Evolutionary conservation across 768 basidiomycete genomes (phyloP).

Genomic region (Mycena amicta): DNA sequence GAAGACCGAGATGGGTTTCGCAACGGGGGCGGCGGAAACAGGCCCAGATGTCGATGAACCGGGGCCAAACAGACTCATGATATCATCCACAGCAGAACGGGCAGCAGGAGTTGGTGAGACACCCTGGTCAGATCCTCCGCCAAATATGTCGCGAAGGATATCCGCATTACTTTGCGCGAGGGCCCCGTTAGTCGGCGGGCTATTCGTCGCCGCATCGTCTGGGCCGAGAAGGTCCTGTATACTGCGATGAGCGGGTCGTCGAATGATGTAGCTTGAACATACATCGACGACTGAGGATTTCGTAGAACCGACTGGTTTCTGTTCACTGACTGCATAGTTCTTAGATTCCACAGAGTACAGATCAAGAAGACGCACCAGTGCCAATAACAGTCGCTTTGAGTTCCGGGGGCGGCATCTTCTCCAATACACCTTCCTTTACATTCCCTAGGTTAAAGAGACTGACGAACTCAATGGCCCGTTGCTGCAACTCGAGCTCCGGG

Average conservation of each 20-base stretch:
- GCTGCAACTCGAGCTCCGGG: conserved; percentile 93
- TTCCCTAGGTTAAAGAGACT: conserved; percentile 79
- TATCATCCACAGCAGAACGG: conserved; percentile 79
- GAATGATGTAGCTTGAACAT: conserved; percentile 22
- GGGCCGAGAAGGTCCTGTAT: conserved; percentile 80
- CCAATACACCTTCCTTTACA: conserved; percentile 82
- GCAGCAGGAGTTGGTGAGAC: conserved; percentile 48
- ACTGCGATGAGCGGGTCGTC: no score
- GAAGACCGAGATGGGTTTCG: conserved; percentile 41
- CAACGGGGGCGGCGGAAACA: conserved; percentile 31
- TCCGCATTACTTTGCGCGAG: conserved; percentile 72
- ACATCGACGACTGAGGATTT: conserved; percentile 70
- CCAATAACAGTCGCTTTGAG: conserved; percentile 97
- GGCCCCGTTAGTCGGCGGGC: conserved; percentile 42
- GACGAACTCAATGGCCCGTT: conserved; percentile 93
- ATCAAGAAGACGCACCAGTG: conserved; percentile 55
- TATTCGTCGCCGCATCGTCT: conserved; percentile 60
- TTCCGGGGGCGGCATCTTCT: conserved; percentile 99
- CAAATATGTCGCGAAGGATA: conserved; percentile 92
- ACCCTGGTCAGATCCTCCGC: conserved; percentile 41
- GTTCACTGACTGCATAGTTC: conserved; percentile 76
- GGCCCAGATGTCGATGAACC: conserved; percentile 40
- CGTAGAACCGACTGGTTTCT: conserved; percentile 93
- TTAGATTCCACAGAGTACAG: conserved; percentile 7
- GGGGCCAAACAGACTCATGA: conserved; percentile 83